Base-by-base conservation (phyloP, 192 early-diverging fungal species). In the Backusella circina region DNA sequence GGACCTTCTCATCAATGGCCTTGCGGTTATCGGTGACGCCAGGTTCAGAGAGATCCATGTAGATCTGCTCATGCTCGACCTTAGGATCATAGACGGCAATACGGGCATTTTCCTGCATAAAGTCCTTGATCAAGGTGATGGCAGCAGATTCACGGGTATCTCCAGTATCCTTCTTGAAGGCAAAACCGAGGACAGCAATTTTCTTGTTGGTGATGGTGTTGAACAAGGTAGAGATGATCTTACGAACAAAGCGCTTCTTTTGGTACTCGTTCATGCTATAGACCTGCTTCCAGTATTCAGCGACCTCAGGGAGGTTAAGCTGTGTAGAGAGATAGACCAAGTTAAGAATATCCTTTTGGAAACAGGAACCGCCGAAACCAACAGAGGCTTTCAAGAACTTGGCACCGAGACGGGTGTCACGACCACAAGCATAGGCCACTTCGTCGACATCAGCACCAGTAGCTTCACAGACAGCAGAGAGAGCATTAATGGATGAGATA, bases 351-450 rank as follows among this genome's bases (percentile, higher is more conserved):
- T 98, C 96, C 81, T 98, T 98, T 80, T 96, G 94, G 85, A 98
- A 96, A 81, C 96, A 98, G n/a, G 91, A 91, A 13, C 96, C 96
- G 72, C 96, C 96, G 78, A 98, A 98, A 18, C 96, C 96, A 37
- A 98, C 91, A 1, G 91, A 93, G 5, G 96, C 93, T 73, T 94
- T 94, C 65, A 98, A 82, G 80, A 96, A 98, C 83, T 93, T 91
- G 72, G 91, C 85, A 39, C 96, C 96, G 50, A 98, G 93, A 35
- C 96, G 89, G 23, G 86, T 80, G 75, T 98, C 96, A 65, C 91
- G 78, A 50, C 95, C 95, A 80, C 95, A 96, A 6, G 93, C 96
- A 79, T 91, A 94, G 12, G 95, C 90, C 6, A 98, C 95, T 77
- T 96, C 93, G 75, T 94, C 89, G 12, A 98, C 91, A 85, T 95